Percentiles rank a stretch among this genome's conserved stretches.
Evolutionary conservation across 2,329 filamentous ascomycete genomes (phyloP).

Genomic region (Exophiala mesophila): DNA sequence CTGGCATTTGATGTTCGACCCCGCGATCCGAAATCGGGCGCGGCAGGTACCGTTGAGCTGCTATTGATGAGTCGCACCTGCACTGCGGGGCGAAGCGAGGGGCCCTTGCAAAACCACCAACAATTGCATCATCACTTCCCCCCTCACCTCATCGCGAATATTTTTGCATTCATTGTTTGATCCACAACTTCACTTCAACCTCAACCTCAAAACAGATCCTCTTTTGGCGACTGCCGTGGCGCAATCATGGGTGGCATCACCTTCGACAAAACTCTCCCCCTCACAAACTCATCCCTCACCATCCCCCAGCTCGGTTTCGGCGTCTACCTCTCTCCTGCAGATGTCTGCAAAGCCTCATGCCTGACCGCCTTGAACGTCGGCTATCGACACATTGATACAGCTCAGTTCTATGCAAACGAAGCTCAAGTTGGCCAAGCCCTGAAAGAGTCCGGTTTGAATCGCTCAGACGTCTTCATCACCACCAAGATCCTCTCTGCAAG

Average conservation of each 20-base stretch:
- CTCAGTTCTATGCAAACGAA: conserved; percentile 68
- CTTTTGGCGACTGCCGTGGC: too few relatives aligned
- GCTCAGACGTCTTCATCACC: conserved; percentile 62
- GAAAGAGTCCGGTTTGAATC: conserved; percentile 50
- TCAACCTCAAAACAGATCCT: too few relatives aligned
- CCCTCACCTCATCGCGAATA: too few relatives aligned
- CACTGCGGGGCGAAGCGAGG: too few relatives aligned
- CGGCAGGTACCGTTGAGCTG: too few relatives aligned
- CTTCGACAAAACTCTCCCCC: conserved; percentile 46
- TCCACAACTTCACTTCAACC: too few relatives aligned
- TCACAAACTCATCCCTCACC: conserved; percentile 46
- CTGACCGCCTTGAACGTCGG: conserved; percentile 51
- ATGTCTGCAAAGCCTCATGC: conserved; percentile 55
- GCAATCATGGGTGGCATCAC: conserved; percentile 26
- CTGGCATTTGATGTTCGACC: too few relatives aligned
- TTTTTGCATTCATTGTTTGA: too few relatives aligned
- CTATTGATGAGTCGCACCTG: too few relatives aligned
- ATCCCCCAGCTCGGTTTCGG: conserved; percentile 69
- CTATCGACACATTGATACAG: conserved; percentile 56
- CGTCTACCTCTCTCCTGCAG: conserved; percentile 57
- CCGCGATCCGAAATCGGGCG: too few relatives aligned
- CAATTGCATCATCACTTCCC: too few relatives aligned
- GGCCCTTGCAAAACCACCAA: too few relatives aligned
- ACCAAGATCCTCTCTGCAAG: conserved; percentile 61
- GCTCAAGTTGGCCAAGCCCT: conserved; percentile 61